phyloP scores from a whole-genome alignment of 139 green algal species.

The Trebouxia sp. region DNA sequence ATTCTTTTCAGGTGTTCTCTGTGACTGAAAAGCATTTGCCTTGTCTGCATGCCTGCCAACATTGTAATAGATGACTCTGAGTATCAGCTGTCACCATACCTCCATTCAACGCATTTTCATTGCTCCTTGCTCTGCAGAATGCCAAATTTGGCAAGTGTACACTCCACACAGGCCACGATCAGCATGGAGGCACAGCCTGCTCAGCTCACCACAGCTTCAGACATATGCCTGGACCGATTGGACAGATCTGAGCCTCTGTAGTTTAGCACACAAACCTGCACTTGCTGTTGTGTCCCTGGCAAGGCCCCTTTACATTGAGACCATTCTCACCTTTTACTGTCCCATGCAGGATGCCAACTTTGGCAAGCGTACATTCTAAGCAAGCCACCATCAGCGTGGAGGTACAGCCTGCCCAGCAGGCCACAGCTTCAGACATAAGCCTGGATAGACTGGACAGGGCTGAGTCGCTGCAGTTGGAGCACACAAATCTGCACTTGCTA shows the following conservation, averaged over 20 bases:
- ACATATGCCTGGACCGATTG: not conserved
- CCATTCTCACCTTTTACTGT: no score
- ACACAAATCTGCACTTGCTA: slow-evolving; percentile 1
- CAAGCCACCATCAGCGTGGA: slow-evolving; percentile 1
- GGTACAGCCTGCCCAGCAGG: not conserved
- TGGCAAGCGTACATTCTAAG: not conserved
- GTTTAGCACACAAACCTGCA: not conserved
- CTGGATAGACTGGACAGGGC: not conserved
- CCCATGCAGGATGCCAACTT: not conserved
- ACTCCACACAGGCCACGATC: slow-evolving; percentile 2
- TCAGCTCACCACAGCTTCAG: not conserved
- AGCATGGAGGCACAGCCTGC: not conserved
- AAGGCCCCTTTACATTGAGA: not conserved
- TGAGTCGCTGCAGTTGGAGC: not conserved
- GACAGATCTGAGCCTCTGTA: not conserved
- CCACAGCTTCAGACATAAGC: not conserved
- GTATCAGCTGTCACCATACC: no score
- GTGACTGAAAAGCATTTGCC: no score
- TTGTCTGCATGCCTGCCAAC: no score
- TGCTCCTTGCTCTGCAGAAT: no score
- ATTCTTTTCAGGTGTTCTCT: no score
- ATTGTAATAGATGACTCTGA: no score
- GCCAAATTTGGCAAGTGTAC: not conserved
- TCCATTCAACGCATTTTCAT: no score
- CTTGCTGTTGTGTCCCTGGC: not conserved